phyloP scores from a whole-genome alignment of 2,329 filamentous ascomycete genomes.

The Fonsecaea monophora region DNA sequence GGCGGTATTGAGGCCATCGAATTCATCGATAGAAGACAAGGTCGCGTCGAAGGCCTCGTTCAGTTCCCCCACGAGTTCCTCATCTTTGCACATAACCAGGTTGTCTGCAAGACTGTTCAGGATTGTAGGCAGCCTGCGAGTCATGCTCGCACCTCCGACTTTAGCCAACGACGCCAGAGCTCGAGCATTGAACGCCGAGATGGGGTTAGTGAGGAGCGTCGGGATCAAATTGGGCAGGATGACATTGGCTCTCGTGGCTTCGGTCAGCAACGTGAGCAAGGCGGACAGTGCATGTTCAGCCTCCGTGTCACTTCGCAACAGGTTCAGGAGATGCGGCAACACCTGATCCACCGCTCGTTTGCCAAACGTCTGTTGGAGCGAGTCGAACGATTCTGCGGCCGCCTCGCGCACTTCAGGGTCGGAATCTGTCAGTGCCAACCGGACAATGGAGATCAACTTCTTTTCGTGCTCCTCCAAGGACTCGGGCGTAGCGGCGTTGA shows the following conservation, averaged over 20 bases:
- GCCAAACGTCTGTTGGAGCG: conserved; percentile 88
- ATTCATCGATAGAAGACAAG: conserved; percentile 91
- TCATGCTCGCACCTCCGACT: conserved; percentile 90
- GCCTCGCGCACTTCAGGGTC: conserved; percentile 91
- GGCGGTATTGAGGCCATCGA: conserved; percentile 89
- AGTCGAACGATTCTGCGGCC: conserved; percentile 95
- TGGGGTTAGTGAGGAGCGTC: conserved; percentile 86
- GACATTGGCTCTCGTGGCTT: conserved; percentile 91
- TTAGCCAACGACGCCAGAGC: conserved; percentile 90
- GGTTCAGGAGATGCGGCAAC: conserved; percentile 84
- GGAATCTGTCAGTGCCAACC: conserved; percentile 87
- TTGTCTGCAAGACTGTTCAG: conserved; percentile 95
- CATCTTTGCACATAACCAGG: conserved; percentile 76
- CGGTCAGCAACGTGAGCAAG: conserved; percentile 89
- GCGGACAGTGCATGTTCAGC: conserved; percentile 93
- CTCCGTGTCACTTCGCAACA: conserved; percentile 83
- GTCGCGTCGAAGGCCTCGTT: conserved; percentile 85
- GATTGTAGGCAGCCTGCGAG: conserved; percentile 83
- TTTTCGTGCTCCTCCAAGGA: conserved; percentile 93
- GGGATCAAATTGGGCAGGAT: conserved; percentile 96
- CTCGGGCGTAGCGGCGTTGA: conserved; percentile 85
- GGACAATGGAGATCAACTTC: conserved; percentile 90
- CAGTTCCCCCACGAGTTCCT: conserved; percentile 75
- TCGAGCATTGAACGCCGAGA: conserved; percentile 92
- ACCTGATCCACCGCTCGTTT: conserved; percentile 96